These are phyloP conservation scores for Yueomyces sp. DNA, from an alignment of 1,139 yeast species.

Conservation along the genomic window DNA sequence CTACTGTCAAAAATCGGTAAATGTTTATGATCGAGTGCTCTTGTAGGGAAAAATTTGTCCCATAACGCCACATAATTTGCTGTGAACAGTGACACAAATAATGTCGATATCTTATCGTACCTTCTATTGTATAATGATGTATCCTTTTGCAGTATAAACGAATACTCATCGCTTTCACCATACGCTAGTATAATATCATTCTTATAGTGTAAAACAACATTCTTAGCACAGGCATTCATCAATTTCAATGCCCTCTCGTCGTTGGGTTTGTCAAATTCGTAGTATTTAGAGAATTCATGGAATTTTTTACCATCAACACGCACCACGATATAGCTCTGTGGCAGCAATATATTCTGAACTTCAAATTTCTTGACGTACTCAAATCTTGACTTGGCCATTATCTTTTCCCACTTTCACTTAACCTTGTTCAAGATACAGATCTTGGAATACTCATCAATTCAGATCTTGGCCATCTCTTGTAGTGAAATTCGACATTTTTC, in stretches of 20 bases:
- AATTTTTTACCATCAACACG: slow-evolving; percentile 92
- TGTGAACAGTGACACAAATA: slow-evolving; percentile 74
- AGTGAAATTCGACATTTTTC: no score
- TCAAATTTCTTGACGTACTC: slow-evolving; percentile 85
- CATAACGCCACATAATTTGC: slow-evolving; percentile 62
- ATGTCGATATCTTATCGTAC: slow-evolving; percentile 61
- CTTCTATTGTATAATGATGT: slow-evolving; percentile 70
- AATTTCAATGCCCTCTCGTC: slow-evolving; percentile 62
- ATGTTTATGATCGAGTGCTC: slow-evolving; percentile 27
- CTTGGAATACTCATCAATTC: no score
- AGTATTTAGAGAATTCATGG: slow-evolving; percentile 66
- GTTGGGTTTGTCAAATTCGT: slow-evolving; percentile 76
- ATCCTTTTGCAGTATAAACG: slow-evolving; percentile 54
- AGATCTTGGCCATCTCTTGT: no score
- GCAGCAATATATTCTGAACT: slow-evolving; percentile 56
- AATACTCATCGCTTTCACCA: slow-evolving; percentile 94
- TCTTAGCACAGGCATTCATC: slow-evolving; percentile 71
- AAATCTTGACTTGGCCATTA: slow-evolving; percentile 69
- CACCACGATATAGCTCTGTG: slow-evolving; percentile 70
- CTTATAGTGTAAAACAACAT: slow-evolving; percentile 35
- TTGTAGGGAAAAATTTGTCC: slow-evolving; percentile 44
- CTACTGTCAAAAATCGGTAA: slow-evolving; percentile 88
- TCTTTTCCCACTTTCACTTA: slow-evolving; percentile 32
- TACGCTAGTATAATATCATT: slow-evolving; percentile 73
- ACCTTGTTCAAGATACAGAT: neutral